Percentiles rank a stretch among this genome's conserved stretches.
Conservation (phyloP, 495 filamentous ascomycete species). For the Penicillium roqueforti region DNA sequence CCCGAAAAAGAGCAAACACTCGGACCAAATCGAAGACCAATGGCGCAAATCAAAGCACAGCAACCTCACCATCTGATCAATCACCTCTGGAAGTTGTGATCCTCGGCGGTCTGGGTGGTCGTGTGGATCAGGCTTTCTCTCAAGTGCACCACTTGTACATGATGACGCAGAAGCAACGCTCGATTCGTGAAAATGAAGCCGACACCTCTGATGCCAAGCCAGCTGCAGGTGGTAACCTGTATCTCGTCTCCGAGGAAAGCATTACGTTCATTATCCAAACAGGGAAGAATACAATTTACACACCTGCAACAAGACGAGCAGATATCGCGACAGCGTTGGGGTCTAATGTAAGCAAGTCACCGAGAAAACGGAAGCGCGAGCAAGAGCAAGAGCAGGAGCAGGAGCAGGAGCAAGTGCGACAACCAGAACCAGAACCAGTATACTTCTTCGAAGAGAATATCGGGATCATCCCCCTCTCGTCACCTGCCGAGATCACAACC, state of each 20-base stretch:
- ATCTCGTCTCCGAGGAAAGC: conserved; percentile 71
- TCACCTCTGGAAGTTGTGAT: conserved; percentile 53
- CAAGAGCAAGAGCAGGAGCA: neutral
- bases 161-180: conserved; percentile 29
- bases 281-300: conserved; percentile 65
- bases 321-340: neutral
- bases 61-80: neutral
- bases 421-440: neutral
- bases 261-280: conserved; percentile 72
- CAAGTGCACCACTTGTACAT: conserved; percentile 73
- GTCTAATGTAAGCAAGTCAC: neutral
- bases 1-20: conserved; percentile 7
- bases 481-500: conserved; percentile 68
- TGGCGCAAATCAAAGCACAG: neutral
- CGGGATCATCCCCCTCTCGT: conserved; percentile 79
- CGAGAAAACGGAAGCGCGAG: conserved; percentile 11
- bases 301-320: conserved; percentile 43
- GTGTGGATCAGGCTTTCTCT: conserved; percentile 88
- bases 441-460: conserved; percentile 58
- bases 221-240: conserved; percentile 43
- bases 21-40: conserved; percentile 6
- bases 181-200: conserved; percentile 11
- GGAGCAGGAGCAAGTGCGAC: too few species aligned
- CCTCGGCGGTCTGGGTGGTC: conserved; percentile 79
- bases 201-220: neutral